Percentiles rank a stretch among this genome's conserved stretches.
Conservation (phyloP, 73 alveolate species). For the Blepharisma stoltei region DNA sequence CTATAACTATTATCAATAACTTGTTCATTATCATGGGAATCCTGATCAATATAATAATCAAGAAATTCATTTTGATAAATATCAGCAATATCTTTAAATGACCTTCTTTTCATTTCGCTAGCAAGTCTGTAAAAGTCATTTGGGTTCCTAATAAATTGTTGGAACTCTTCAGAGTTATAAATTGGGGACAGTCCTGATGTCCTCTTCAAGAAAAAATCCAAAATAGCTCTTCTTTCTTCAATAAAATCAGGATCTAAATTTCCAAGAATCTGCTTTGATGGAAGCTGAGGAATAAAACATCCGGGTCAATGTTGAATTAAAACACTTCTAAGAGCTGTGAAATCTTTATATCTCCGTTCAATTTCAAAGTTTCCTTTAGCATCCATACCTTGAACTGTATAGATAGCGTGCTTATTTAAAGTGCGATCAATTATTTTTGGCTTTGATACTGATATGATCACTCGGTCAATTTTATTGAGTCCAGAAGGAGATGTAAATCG, state of each 20-base stretch:
- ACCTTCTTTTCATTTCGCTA: background rate
- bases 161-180: constrained; percentile 3
- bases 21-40: constrained; percentile 3
- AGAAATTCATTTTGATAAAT: background rate
- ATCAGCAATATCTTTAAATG: background rate
- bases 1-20: background rate
- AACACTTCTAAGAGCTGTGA: constrained; percentile 74
- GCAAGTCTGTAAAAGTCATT: background rate
- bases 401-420: constrained; percentile 29
- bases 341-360: constrained; percentile 83
- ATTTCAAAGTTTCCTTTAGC: constrained; percentile 41
- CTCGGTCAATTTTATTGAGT: too few species aligned
- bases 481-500: too few species aligned
- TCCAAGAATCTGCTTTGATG: constrained; percentile 59
- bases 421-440: too few species aligned
- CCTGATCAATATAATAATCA: background rate
- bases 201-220: background rate
- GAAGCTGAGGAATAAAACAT: constrained; percentile 87
- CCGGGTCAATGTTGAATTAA: constrained; percentile 85
- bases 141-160: constrained; percentile 2
- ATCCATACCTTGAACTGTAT: constrained; percentile 39
- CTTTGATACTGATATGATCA: too few species aligned
- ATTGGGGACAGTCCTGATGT: background rate
- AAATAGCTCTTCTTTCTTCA: background rate
- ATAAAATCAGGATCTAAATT: constrained; percentile 2